Evolutionary conservation across 306 rosid species (phyloP).

Genomic region (Sesbania bispinosa): DNA sequence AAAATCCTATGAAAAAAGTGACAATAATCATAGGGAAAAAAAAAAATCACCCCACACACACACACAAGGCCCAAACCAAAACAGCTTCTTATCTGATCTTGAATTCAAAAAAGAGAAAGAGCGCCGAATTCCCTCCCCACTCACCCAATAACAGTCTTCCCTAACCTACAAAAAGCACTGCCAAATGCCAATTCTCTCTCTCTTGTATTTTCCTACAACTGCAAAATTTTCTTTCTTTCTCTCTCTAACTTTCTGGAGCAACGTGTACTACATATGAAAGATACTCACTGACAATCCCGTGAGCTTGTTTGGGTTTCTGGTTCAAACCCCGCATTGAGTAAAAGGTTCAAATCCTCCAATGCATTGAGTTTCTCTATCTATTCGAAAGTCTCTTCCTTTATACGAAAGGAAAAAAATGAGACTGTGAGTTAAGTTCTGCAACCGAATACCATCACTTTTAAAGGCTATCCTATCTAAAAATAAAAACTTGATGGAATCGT

Average conservation of each 20-base stretch:
- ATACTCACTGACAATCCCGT: slow-evolving; percentile 66
- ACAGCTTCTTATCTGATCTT: slow-evolving; percentile 35
- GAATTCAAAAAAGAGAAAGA: slow-evolving; percentile 54
- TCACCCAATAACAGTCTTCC: slow-evolving; percentile 21
- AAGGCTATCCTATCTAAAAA: slow-evolving; percentile 34
- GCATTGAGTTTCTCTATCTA: background rate
- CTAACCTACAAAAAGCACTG: slow-evolving; percentile 23
- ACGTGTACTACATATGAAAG: slow-evolving; percentile 63
- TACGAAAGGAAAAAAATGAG: background rate
- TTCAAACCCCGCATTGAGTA: slow-evolving; percentile 39
- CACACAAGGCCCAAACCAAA: background rate
- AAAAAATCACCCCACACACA: too few species aligned
- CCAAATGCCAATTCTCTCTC: background rate
- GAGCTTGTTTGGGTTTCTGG: slow-evolving; percentile 31
- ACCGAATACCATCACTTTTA: slow-evolving; percentile 29
- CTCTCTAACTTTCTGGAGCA: slow-evolving; percentile 60
- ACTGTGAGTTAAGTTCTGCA: slow-evolving; percentile 29
- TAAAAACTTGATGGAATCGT: slow-evolving; percentile 16
- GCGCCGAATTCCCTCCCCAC: slow-evolving; percentile 43
- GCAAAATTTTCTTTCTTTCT: background rate
- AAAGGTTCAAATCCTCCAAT: background rate
- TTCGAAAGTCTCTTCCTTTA: slow-evolving; percentile 2
- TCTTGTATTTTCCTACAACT: background rate
- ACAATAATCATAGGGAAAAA: slow-evolving; percentile 28
- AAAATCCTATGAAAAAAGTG: slow-evolving; percentile 33